phyloP scores from a whole-genome alignment of 2,329 filamentous ascomycete genomes.

The Colletotrichum orbiculare region DNA sequence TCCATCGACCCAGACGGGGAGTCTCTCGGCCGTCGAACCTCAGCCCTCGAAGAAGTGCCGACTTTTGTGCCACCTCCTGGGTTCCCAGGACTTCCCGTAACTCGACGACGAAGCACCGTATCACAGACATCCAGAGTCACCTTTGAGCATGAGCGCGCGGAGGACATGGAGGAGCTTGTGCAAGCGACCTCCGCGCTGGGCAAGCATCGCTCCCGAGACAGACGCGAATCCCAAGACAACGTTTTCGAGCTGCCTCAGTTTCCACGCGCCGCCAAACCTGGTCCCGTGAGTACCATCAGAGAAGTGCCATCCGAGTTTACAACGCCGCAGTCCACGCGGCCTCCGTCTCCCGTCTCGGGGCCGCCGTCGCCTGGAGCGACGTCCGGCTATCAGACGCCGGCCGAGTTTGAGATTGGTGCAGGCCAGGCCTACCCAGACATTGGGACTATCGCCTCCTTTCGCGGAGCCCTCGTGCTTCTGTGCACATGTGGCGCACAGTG shows the following conservation, averaged over 20 bases:
- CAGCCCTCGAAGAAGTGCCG: slow-evolving; percentile 23
- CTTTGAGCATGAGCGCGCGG: slow-evolving; percentile 14
- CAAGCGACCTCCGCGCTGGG: slow-evolving; percentile 15
- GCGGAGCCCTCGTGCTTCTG: slow-evolving; percentile 15
- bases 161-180: slow-evolving; percentile 28
- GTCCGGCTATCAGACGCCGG: slow-evolving; percentile 2
- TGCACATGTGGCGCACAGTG: slow-evolving; percentile 28
- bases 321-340: slow-evolving; percentile 30
- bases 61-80: slow-evolving; percentile 20
- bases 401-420: slow-evolving; percentile 15
- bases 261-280: slow-evolving; percentile 22
- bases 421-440: slow-evolving; percentile 29
- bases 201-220: slow-evolving; percentile 21
- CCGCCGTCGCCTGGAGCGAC: slow-evolving; percentile 10
- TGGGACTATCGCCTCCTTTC: slow-evolving; percentile 26
- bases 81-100: slow-evolving; percentile 21
- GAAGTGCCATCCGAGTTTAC: slow-evolving; percentile 24
- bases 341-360: slow-evolving; percentile 22
- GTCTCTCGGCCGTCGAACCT: slow-evolving; percentile 19
- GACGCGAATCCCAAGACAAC: slow-evolving; percentile 23
- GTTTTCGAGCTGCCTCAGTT: slow-evolving; percentile 25
- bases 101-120: slow-evolving; percentile 20
- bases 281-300: slow-evolving; percentile 29
- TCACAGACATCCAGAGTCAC: slow-evolving; percentile 25
- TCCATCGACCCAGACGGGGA: slow-evolving; percentile 14